phyloP scores from a whole-genome alignment of 169 alveolate genomes.

The Plasmodium blacklocki region DNA sequence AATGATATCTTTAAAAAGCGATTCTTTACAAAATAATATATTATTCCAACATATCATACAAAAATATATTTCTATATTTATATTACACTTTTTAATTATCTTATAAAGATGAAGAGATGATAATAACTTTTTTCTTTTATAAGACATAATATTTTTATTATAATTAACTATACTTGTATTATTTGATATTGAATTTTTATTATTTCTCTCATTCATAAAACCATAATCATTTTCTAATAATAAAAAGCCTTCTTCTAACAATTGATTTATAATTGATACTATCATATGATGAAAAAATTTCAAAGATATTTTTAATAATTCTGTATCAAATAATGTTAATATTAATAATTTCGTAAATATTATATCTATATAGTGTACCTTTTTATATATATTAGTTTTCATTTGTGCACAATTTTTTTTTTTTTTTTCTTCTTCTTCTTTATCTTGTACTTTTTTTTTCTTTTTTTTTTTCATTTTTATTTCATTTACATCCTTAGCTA shows the following conservation, averaged over 20 bases:
- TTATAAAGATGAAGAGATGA: conserved; percentile 29
- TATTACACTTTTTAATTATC: conserved; percentile 20
- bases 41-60: conserved; percentile 69
- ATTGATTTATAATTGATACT: conserved; percentile 42
- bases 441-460: neutral
- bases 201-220: neutral
- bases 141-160: conserved; percentile 3
- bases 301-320: conserved; percentile 44
- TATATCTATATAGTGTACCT: conserved; percentile 19
- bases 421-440: neutral
- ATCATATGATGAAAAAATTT: conserved; percentile 46
- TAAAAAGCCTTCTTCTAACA: conserved; percentile 36
- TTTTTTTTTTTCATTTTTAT: neutral
- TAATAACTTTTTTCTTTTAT: neutral
- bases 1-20: conserved; percentile 43
- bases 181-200: neutral
- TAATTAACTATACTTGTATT: neutral
- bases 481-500: neutral
- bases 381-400: neutral
- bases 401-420: neutral
- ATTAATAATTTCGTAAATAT: conserved; percentile 22
- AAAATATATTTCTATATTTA: conserved; percentile 44
- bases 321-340: conserved; percentile 51
- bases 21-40: conserved; percentile 62
- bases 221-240: conserved; percentile 16